Percentiles rank a stretch among this genome's conserved stretches.
These are phyloP conservation scores for Lavandula angustifolia DNA, from an alignment of 257 asterid species.

Conservation along the genomic window DNA sequence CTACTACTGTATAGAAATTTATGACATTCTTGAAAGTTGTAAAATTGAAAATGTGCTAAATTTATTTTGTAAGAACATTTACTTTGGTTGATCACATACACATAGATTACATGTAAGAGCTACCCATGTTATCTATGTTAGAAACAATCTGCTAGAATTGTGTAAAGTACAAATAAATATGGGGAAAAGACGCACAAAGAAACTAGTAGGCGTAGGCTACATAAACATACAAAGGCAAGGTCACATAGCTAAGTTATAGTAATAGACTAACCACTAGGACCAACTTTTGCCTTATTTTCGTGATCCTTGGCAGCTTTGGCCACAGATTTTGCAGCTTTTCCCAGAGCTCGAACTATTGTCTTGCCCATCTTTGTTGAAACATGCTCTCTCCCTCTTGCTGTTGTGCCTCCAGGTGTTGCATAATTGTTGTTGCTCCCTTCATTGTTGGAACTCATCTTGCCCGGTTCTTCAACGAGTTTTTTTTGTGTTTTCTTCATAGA, in stretches of 20 bases:
- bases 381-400: not conserved
- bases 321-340: conserved; percentile 14
- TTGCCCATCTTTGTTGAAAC: conserved; percentile 35
- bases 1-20: conserved; percentile 3
- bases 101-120: not conserved
- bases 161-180: not conserved
- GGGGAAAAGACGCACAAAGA: not conserved
- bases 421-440: conserved; percentile 12
- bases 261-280: conserved; percentile 15
- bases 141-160: not conserved
- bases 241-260: not conserved
- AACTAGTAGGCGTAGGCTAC: not conserved
- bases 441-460: conserved; percentile 7
- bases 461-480: not conserved
- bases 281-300: conserved; percentile 26
- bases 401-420: not conserved
- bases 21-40: not conserved
- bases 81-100: not conserved
- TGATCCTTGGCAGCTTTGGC: conserved; percentile 27
- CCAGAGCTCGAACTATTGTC: conserved; percentile 16
- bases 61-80: not conserved
- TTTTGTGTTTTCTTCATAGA: not conserved
- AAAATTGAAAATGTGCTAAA: not conserved
- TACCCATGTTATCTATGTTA: not conserved
- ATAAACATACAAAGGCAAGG: not conserved